A percentile compares a stretch with the other conserved stretches of the same genome.
Evolutionary conservation across 2,329 filamentous ascomycete genomes (phyloP).

Genomic region (Rosellinia necatrix): DNA sequence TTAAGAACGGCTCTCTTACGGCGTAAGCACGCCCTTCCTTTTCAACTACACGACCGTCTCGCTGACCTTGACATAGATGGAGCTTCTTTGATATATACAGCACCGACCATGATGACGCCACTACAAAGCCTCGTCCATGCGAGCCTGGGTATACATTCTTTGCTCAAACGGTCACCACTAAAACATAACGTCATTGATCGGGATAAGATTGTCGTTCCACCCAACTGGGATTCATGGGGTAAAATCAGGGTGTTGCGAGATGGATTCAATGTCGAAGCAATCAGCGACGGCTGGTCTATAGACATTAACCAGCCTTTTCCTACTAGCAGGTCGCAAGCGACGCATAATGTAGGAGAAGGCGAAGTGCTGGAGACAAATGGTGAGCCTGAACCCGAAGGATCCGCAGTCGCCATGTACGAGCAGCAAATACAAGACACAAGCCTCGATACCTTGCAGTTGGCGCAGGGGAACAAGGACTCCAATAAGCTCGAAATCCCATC

Average conservation of each 20-base stretch:
- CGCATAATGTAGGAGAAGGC: constrained; percentile 33
- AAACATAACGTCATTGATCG: constrained; percentile 92
- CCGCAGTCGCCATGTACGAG: constrained; percentile 75
- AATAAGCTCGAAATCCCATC: constrained; percentile 64
- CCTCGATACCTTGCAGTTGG: constrained; percentile 62
- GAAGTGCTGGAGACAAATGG: constrained; percentile 36
- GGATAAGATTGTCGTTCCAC: constrained; percentile 91
- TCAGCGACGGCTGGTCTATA: constrained; percentile 83
- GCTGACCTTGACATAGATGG: constrained; percentile 60
- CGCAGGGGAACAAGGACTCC: constrained; percentile 53
- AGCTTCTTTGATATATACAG: constrained; percentile 83
- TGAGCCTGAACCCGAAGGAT: constrained; percentile 55
- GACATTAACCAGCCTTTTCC: constrained; percentile 70
- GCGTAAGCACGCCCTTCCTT: constrained; percentile 58
- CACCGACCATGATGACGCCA: constrained; percentile 75
- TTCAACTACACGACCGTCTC: neutral
- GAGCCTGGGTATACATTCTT: constrained; percentile 81
- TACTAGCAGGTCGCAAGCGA: constrained; percentile 37
- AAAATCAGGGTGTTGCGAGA: constrained; percentile 93
- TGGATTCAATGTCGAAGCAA: constrained; percentile 86
- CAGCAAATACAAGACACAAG: constrained; percentile 78
- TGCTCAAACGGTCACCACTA: constrained; percentile 76
- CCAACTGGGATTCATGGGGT: constrained; percentile 98
- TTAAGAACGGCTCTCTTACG: constrained; percentile 87
- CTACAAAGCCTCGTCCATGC: constrained; percentile 82